Percentiles rank a stretch among this genome's conserved stretches.
These are phyloP conservation scores for Casaregolazyma lundiana DNA, from an alignment of 1,139 yeast genomes.

Conservation along the genomic window DNA sequence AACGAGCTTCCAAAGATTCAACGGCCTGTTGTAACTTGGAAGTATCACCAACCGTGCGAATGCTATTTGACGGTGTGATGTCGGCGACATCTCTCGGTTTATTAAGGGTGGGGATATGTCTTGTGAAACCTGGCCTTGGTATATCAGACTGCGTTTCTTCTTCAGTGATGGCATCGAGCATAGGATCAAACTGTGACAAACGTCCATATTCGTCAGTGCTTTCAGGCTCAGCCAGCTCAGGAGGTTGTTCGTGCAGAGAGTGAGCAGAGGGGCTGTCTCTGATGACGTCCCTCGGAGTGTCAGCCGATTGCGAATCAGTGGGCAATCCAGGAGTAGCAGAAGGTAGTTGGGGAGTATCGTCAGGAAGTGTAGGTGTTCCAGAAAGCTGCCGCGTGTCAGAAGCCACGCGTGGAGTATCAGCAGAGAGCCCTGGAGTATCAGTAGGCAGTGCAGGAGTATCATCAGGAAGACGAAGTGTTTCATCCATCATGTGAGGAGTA, in stretches of 20 bases:
- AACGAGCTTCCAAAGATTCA: constrained; percentile 27
- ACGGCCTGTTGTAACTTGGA: constrained; percentile 29
- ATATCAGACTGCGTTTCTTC: constrained; percentile 7
- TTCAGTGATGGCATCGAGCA: constrained; percentile 10
- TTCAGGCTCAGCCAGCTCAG: background rate
- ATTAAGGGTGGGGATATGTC: background rate
- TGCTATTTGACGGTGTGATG: background rate
- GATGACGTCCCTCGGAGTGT: background rate
- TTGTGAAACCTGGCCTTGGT: background rate
- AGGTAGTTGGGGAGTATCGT: background rate
- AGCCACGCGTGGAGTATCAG: background rate
- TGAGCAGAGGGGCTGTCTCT: background rate
- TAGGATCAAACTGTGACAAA: constrained; percentile 7
- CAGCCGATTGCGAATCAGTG: too few species aligned
- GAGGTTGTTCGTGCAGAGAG: background rate
- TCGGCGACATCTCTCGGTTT: background rate
- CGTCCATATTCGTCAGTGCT: background rate
- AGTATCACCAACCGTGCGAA: constrained; percentile 24
- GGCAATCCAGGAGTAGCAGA: background rate
- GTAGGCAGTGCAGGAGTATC: background rate
- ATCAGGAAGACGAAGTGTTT: background rate
- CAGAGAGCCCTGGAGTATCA: background rate
- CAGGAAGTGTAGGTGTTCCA: background rate
- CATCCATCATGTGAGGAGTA: background rate
- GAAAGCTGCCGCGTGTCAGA: background rate